phyloP scores from a whole-genome alignment of 768 basidiomycete species.

The Pleurotus djamor region DNA sequence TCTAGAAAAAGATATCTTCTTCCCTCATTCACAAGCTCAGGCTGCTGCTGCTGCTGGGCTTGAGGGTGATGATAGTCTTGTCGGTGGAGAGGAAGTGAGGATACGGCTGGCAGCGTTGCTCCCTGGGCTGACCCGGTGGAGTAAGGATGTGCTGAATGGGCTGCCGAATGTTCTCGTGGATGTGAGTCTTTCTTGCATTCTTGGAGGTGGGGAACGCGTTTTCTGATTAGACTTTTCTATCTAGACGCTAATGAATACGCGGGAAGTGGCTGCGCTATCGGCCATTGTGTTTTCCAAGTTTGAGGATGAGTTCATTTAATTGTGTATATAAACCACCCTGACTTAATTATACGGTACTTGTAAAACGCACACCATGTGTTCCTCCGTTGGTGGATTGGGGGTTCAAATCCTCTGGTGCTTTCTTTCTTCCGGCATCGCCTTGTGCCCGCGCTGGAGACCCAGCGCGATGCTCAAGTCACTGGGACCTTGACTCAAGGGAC shows the following conservation, averaged over 20 bases:
- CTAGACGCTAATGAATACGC: constrained; percentile 58
- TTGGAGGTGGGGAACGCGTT: not conserved
- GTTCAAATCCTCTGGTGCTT: no score
- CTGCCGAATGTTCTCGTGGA: constrained; percentile 82
- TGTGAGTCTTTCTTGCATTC: constrained; percentile 43
- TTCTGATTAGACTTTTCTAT: not conserved
- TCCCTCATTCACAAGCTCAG: constrained; percentile 16
- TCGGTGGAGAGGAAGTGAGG: constrained; percentile 37
- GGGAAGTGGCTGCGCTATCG: constrained; percentile 66
- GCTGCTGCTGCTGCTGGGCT: constrained; percentile 12
- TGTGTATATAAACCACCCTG: no score
- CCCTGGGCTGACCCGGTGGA: constrained; percentile 81
- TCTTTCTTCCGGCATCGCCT: no score
- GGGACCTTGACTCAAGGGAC: no score
- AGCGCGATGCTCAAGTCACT: no score
- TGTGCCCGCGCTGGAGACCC: no score
- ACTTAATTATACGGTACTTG: no score
- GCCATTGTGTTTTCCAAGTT: constrained; percentile 75
- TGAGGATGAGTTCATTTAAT: constrained; percentile 45
- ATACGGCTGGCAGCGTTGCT: constrained; percentile 78
- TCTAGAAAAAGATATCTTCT: constrained; percentile 66
- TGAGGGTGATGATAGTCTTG: constrained; percentile 5
- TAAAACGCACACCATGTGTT: no score
- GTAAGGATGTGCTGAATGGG: constrained; percentile 60
- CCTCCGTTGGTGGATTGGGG: no score